Evolutionary conservation across 2,329 filamentous ascomycete genomes (phyloP).

Genomic region (Colletotrichum sp.): DNA sequence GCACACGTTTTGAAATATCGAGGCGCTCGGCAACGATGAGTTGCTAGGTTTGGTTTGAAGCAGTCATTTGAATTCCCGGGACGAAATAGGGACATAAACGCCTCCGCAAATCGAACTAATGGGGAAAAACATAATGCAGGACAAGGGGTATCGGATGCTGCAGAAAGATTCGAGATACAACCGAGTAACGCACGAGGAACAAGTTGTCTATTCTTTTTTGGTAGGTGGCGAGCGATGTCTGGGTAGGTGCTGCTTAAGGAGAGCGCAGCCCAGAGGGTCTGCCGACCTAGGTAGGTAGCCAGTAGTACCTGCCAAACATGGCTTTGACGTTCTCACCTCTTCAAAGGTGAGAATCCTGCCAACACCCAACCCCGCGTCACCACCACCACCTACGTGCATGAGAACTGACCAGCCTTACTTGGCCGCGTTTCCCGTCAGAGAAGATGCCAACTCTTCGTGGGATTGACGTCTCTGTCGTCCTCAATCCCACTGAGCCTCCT

Average conservation of each 20-base stretch:
- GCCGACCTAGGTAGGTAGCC: background rate
- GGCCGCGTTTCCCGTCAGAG: background rate
- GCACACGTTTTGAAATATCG: background rate
- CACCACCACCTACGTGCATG: background rate
- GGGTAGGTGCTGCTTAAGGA: background rate
- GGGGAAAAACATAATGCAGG: background rate
- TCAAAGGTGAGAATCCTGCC: background rate
- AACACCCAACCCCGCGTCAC: background rate
- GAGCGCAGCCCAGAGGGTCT: background rate
- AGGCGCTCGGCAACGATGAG: background rate
- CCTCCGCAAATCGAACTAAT: background rate
- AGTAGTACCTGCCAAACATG: background rate
- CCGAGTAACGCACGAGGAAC: background rate
- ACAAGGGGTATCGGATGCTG: background rate
- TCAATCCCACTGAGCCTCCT: constrained; percentile 36
- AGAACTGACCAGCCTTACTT: background rate
- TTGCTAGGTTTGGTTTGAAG: background rate
- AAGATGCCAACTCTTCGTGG: constrained; percentile 56
- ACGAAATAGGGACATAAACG: background rate
- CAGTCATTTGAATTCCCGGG: background rate
- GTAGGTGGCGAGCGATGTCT: background rate
- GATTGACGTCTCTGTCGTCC: constrained; percentile 49
- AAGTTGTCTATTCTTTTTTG: background rate
- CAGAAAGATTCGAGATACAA: background rate
- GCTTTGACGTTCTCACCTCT: background rate